Base-by-base conservation (phyloP, 2,329 filamentous ascomycete species). In the Tolypocladium tundrense region DNA sequence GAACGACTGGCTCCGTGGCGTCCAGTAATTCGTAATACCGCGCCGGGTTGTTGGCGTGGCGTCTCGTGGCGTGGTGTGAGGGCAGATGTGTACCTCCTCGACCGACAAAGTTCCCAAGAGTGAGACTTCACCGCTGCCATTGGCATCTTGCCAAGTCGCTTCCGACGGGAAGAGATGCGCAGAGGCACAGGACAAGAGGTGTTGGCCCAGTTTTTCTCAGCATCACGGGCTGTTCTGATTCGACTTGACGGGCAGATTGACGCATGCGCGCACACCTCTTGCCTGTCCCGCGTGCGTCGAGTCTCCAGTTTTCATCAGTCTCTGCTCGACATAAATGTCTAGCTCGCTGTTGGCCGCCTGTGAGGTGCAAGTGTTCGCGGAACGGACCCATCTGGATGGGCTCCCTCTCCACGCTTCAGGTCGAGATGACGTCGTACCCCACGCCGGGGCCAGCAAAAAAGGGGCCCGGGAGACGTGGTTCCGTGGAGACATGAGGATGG, bases 371-470 rank as follows among this genome's bases (percentile, higher is more conserved):
- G 45, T 24, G 16, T 48, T 24, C 14, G 45, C 13, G 24, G 37
- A 41, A 13, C 37, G 51, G 52, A 41, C 37, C 52, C 52, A 31
- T 54, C 6, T 19, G 14, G 10, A 50, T 33, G 45, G 45, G 27
- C 45, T 33, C 16, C 45, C 31, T 37, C 24, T 31, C 37, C 52
- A 13, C 52, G 52, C 53, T n/a, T 27, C 53, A 13, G 53, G 37
- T 54, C 13, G 48, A 51, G 27, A 57, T 61, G 60, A 61, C 60
- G 60, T 61, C 59, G 48, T 50, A 55, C 60, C 53, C 58, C 60
- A 60, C 58, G 60, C 7, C 7, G 16, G 21, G 14, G 27, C 27
- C 27, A 33, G 1, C 11, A 7, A 33, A 43, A 37, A 43, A 55
- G 40, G 14, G 40, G 14, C 53, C 27, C 27, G 35, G 43, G 13